A percentile compares a stretch with the other conserved stretches of the same genome.
Evolutionary conservation across 306 rosid species (phyloP).

Genomic region (Casuarina glauca): DNA sequence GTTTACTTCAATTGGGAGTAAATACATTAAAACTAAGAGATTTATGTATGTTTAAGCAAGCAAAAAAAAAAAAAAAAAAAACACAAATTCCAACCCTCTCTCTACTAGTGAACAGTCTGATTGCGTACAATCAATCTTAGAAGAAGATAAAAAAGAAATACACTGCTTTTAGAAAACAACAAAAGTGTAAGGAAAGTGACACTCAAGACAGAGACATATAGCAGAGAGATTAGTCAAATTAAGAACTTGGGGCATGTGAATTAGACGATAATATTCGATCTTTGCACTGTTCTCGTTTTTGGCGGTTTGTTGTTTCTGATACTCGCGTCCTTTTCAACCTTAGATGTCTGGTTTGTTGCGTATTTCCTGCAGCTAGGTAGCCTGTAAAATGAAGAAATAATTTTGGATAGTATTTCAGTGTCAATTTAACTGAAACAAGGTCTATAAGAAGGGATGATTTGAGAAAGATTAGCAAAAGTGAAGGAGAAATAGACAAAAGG

Average conservation of each 20-base stretch:
- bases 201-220: not conserved
- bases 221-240: not conserved
- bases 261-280: not conserved
- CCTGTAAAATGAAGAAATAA: not conserved
- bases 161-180: too few species aligned
- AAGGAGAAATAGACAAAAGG: not conserved
- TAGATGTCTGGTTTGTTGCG: not conserved
- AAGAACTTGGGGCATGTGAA: not conserved
- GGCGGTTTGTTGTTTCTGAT: conserved; percentile 1
- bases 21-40: too few species aligned
- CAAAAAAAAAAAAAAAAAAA: too few species aligned
- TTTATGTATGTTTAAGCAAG: too few species aligned
- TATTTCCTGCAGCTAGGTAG: not conserved
- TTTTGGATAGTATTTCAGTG: not conserved
- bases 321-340: conserved; percentile 1
- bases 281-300: not conserved
- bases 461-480: not conserved
- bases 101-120: too few species aligned
- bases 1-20: too few species aligned
- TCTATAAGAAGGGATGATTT: too few species aligned
- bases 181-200: not conserved
- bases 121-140: not conserved
- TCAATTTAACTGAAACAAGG: too few species aligned
- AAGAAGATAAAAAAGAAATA: not conserved
- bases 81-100: too few species aligned